Evolutionary conservation across 768 basidiomycete species (phyloP).

Genomic region (Macrocybe gigantea): DNA sequence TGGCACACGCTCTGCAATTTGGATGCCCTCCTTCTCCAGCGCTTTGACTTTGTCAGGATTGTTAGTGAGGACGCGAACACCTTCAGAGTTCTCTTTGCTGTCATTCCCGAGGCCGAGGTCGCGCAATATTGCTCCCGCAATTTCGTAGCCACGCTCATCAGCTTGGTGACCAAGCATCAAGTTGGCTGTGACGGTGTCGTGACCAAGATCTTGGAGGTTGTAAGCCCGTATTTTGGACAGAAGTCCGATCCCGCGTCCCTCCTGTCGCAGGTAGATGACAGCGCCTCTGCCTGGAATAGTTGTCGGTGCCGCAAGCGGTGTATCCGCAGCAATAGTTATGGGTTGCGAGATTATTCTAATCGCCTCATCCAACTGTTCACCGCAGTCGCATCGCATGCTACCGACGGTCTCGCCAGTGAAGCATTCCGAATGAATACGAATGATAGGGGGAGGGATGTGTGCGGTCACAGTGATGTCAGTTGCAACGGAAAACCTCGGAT

Average conservation of each 20-base stretch:
- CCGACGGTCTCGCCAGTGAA: slow-evolving; percentile 98
- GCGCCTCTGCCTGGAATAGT: slow-evolving; percentile 82
- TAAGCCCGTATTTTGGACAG: slow-evolving; percentile 96
- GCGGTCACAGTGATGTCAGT: slow-evolving; percentile 14
- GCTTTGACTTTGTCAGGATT: slow-evolving; percentile 97
- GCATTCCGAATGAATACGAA: slow-evolving; percentile 97
- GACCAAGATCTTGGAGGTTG: slow-evolving; percentile 95
- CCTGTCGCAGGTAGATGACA: slow-evolving; percentile 93
- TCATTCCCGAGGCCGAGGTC: slow-evolving; percentile 75
- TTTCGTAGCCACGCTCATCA: slow-evolving; percentile 89
- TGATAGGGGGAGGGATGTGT: slow-evolving; percentile 65
- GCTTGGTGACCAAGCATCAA: slow-evolving; percentile 91
- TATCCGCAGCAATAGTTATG: slow-evolving; percentile 37
- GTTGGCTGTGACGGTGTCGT: slow-evolving; percentile 98
- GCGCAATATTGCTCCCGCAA: slow-evolving; percentile 84
- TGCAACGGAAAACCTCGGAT: slow-evolving; percentile 20
- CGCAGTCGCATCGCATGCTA: slow-evolving; percentile 98
- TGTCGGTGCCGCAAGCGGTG: slow-evolving; percentile 21
- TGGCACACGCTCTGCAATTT: slow-evolving; percentile 76
- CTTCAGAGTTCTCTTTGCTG: slow-evolving; percentile 26
- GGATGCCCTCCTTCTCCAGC: slow-evolving; percentile 76
- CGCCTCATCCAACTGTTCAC: slow-evolving; percentile 98
- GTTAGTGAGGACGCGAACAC: slow-evolving; percentile 85
- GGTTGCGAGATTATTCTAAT: slow-evolving; percentile 81
- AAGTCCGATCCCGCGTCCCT: slow-evolving; percentile 95